Evolutionary conservation across 345 rosid genomes (phyloP).

Genomic region (Lepidium africanum): DNA sequence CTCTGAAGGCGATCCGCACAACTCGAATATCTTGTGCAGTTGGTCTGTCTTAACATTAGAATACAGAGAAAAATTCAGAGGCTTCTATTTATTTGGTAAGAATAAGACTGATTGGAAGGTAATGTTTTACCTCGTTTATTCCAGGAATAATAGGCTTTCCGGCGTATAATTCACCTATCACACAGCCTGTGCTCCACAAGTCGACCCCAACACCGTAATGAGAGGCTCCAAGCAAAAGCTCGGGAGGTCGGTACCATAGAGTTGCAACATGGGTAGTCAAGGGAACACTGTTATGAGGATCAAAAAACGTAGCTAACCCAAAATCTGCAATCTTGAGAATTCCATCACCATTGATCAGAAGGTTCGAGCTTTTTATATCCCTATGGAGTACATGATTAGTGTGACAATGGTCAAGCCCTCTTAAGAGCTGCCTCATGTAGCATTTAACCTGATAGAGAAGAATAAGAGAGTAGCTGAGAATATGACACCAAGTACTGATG

Average conservation of each 20-base stretch:
- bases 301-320: slow-evolving; percentile 69
- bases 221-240: slow-evolving; percentile 82
- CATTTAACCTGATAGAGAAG: slow-evolving; percentile 60
- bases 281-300: slow-evolving; percentile 47
- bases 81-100: background rate
- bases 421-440: slow-evolving; percentile 80
- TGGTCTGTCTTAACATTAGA: slow-evolving; percentile 56
- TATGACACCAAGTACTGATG: slow-evolving; percentile 52
- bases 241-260: slow-evolving; percentile 96
- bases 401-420: slow-evolving; percentile 92
- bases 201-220: slow-evolving; percentile 75
- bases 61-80: background rate
- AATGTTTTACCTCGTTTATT: slow-evolving; percentile 63
- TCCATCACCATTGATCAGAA: slow-evolving; percentile 69
- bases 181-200: slow-evolving; percentile 92
- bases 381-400: slow-evolving; percentile 68
- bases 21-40: slow-evolving; percentile 71
- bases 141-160: slow-evolving; percentile 91
- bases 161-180: slow-evolving; percentile 73
- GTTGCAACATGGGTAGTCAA: slow-evolving; percentile 90
- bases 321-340: slow-evolving; percentile 91
- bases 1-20: slow-evolving; percentile 77
- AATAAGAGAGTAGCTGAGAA: slow-evolving; percentile 50
- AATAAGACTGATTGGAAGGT: slow-evolving; percentile 9
- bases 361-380: slow-evolving; percentile 93